Evolutionary conservation across 805 yeast genomes (phyloP), one percentile per base, ranked within the genome.

Genomic region (Lipomyces orientalis): DNA sequence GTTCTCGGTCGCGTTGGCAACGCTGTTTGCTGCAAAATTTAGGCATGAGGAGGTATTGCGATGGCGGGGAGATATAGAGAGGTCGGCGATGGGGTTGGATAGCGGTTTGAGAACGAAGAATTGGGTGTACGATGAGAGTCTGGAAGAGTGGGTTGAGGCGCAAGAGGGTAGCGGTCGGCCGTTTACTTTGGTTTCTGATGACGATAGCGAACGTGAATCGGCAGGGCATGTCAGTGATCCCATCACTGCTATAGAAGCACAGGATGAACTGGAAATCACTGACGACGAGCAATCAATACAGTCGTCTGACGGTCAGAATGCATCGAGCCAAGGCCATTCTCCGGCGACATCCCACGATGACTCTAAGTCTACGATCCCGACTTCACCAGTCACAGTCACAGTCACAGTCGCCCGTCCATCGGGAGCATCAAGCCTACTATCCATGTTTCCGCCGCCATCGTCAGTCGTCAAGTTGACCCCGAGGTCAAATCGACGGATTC

Each of bases 71-170:
- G 62, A 55, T 9, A 55, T 67, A 16, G 67, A 67, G 31, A 64
- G 55, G 31, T 22, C 56, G 8, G 71, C 69, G 2, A 49, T 62
- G 16, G 56, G 59, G 19, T 5, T 19, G 7, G 69, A 67, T 39
- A 34, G 61, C 9, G 19, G 19, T 19, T 8, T 61, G 25, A 51
- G 64, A 12, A 37, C 55, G 33, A 62, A 58, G 16, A 67, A 64
- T 31, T 67, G 71, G 71, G 31, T 51, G 6, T 61, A 46, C 39
- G 71, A 62, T 51, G 68, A 58, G 31, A 61, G 61, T 43, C 54
- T 68, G 19, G 69, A 62, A 37, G 69, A 68, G 34, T 68, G 71
- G 71, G 60, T 65, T 31, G 66, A 68, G 37, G 54, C 49, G 29
- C 57, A 59, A 25, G 49, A 43, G 49, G n/a, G 22, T 16, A 31